Evolutionary conservation across 495 filamentous ascomycete species (phyloP), one percentile per base, ranked within the genome.

Genomic region (Penicillium verhagenii): DNA sequence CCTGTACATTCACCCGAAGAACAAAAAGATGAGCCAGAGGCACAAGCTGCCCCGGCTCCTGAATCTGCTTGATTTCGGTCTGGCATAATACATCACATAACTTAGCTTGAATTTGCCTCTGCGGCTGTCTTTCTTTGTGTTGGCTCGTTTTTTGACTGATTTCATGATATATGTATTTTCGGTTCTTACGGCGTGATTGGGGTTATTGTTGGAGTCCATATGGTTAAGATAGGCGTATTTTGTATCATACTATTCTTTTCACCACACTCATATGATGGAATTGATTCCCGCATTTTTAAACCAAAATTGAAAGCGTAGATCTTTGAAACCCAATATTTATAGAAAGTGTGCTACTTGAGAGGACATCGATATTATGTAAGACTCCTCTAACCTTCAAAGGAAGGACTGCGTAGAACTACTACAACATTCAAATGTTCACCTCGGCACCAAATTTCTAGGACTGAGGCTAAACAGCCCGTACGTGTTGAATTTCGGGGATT

Each of bases 401-500:
- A 3, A 28, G 10, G 26, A n/a, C n/a, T n/a, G n/a, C n/a, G n/a
- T n/a, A n/a, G n/a, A 5, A 35, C 11, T n/a, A n/a, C 33, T 33
- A 1, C 6, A 28, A 1, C 26, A 5, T 28, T 28, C 10, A 5
- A 3, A 28, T 6, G 26, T n/a, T n/a, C n/a, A n/a, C n/a, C n/a
- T n/a, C 13, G 28, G 28, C 28, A 1, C 28, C 9, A 31, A 29
- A 8, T 29, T 5, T 19, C 6, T 18, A 24, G 20, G 23, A 54
- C 42, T 26, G 5, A 21, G 19, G n/a, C 31, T 26, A 21, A 26
- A 23, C 39, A 28, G 45, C 39, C 11, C 21, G 52, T 52, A 47
- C 19, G 40, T 61, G 51, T 59, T 62, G 52, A 59, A 61, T 50
- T 62, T 24, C 44, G 38, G 59, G 26, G 25, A 26, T 37, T 44